Evolutionary conservation across 306 rosid genomes (phyloP).

Genomic region (Prunus salicina): DNA sequence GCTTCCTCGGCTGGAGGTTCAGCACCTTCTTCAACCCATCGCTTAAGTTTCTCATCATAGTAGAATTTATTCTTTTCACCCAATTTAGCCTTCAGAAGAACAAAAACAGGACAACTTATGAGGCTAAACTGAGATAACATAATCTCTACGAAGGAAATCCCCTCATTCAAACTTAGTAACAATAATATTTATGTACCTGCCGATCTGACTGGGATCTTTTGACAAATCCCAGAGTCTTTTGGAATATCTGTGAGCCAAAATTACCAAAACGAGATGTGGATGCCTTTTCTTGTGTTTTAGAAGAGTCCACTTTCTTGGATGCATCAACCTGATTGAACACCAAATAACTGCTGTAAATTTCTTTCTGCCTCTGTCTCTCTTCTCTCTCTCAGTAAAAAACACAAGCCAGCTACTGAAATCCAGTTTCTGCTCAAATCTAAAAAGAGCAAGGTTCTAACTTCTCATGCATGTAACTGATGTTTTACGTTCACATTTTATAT

Average conservation of each 20-base stretch:
- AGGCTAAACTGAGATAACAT: background rate
- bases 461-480: background rate
- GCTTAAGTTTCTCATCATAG: slow-evolving; percentile 75
- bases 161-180: background rate
- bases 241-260: slow-evolving; percentile 59
- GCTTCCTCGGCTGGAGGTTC: slow-evolving; percentile 66
- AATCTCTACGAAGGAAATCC: background rate
- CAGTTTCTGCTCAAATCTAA: background rate
- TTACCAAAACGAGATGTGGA: slow-evolving; percentile 55
- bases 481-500: background rate
- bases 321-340: slow-evolving; percentile 29
- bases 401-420: background rate
- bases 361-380: background rate
- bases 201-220: slow-evolving; percentile 40
- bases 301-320: slow-evolving; percentile 37
- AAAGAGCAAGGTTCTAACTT: background rate
- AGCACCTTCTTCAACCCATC: slow-evolving; percentile 83
- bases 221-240: slow-evolving; percentile 69
- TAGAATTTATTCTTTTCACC: slow-evolving; percentile 71
- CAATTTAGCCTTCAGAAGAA: slow-evolving; percentile 61
- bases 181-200: slow-evolving; percentile 41
- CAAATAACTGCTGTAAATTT: slow-evolving; percentile 1
- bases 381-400: background rate
- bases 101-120: background rate
- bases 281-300: slow-evolving; percentile 42